phyloP scores from a whole-genome alignment of 805 yeast genomes.

The Candida xiaguanensis region DNA sequence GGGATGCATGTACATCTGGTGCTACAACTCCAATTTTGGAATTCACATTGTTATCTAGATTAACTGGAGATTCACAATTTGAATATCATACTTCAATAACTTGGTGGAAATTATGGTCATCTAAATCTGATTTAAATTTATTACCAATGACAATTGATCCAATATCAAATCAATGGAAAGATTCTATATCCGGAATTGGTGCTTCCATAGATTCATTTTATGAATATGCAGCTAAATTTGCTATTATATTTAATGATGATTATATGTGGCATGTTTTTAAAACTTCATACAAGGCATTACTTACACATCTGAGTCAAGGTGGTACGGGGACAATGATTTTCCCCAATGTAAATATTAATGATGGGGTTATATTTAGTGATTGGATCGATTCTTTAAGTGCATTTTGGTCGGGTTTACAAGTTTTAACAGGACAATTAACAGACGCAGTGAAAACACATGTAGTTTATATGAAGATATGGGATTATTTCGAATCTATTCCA shows the following conservation, averaged over 20 bases:
- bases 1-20: slow-evolving; percentile 84
- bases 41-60: slow-evolving; percentile 66
- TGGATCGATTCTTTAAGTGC: slow-evolving; percentile 91
- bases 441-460: slow-evolving; percentile 63
- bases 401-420: slow-evolving; percentile 84
- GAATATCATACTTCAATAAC: slow-evolving; percentile 60
- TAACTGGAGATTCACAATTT: slow-evolving; percentile 73
- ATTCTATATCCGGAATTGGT: slow-evolving; percentile 72
- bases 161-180: slow-evolving; percentile 49
- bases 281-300: slow-evolving; percentile 54
- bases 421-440: slow-evolving; percentile 66
- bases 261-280: slow-evolving; percentile 53
- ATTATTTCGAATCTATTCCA: slow-evolving; percentile 74
- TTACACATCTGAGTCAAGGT: slow-evolving; percentile 36
- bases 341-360: slow-evolving; percentile 53
- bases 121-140: slow-evolving; percentile 57
- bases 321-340: slow-evolving; percentile 37
- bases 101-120: slow-evolving; percentile 67
- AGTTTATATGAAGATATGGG: slow-evolving; percentile 73
- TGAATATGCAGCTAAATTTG: slow-evolving; percentile 79
- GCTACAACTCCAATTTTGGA: slow-evolving; percentile 82
- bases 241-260: slow-evolving; percentile 66
- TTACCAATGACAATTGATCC: slow-evolving; percentile 79
- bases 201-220: slow-evolving; percentile 90
- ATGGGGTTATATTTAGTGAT: slow-evolving; percentile 46